Conservation (phyloP, 1,284 basidiomycete genomes). For the Waitea zeae region DNA sequence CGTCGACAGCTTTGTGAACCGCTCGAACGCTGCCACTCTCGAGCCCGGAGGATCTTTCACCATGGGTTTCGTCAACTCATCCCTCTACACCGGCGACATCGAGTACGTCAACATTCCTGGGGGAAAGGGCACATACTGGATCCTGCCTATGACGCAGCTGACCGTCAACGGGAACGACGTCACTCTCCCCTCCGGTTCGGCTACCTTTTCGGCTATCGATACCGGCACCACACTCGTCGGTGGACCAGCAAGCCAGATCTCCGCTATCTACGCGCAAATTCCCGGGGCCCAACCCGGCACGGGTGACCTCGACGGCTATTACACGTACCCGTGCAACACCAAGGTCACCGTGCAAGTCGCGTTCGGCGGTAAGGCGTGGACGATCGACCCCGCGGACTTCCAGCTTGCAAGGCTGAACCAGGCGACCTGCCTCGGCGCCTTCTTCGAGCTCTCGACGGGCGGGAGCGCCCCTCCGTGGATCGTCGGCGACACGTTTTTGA, state of each 20-base stretch:
- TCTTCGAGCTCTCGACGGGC: slow-evolving; percentile 29
- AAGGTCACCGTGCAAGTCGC: slow-evolving; percentile 13
- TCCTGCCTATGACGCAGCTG: slow-evolving; percentile 10
- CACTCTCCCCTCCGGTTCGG: slow-evolving; percentile 7
- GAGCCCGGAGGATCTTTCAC: slow-evolving; percentile 15
- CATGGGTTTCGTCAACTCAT: slow-evolving; percentile 22
- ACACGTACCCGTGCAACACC: slow-evolving; percentile 11
- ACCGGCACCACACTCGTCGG: slow-evolving; percentile 24
- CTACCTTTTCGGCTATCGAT: slow-evolving; percentile 18
- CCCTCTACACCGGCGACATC: slow-evolving; percentile 19
- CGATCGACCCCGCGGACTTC: slow-evolving; percentile 32
- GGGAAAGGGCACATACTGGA: slow-evolving; percentile 11
- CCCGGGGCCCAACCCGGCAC: slow-evolving; percentile 13
- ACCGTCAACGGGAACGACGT: slow-evolving; percentile 14
- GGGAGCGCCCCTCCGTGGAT: slow-evolving; percentile 26
- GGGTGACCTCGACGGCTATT: slow-evolving; percentile 15
- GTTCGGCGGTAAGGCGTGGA: slow-evolving; percentile 22
- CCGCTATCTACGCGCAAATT: slow-evolving; percentile 20
- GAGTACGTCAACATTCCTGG: slow-evolving; percentile 16
- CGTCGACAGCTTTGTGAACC: slow-evolving; percentile 8
- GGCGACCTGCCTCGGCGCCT: slow-evolving; percentile 31
- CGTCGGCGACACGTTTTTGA: slow-evolving; percentile 44
- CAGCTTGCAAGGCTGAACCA: slow-evolving; percentile 20
- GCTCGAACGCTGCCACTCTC: slow-evolving; percentile 7
- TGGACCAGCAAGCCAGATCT: slow-evolving; percentile 14